Evolutionary conservation across 495 filamentous ascomycete species (phyloP).

Genomic region (Aspergillus indologenus): DNA sequence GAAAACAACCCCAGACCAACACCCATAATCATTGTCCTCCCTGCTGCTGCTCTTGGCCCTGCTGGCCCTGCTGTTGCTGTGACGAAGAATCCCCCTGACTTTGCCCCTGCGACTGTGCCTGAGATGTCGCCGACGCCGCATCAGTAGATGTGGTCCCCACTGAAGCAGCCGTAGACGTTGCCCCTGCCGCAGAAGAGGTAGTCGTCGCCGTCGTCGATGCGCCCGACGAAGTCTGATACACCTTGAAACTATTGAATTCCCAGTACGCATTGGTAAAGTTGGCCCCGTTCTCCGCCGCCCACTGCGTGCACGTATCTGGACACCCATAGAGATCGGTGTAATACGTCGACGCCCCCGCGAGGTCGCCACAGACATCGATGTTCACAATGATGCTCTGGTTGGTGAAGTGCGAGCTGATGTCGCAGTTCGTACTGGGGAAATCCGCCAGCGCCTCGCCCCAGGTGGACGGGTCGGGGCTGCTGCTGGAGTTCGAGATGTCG

Average conservation of each 20-base stretch:
- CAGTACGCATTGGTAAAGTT: slow-evolving; percentile 47
- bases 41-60: too few species aligned
- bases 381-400: slow-evolving; percentile 53
- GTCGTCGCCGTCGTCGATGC: neutral
- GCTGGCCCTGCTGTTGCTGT: too few species aligned
- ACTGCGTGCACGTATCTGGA: slow-evolving; percentile 41
- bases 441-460: slow-evolving; percentile 50
- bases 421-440: slow-evolving; percentile 50
- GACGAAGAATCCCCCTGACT: too few species aligned
- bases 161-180: too few species aligned
- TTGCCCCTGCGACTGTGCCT: too few species aligned
- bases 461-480: slow-evolving; percentile 41
- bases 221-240: slow-evolving; percentile 30
- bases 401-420: slow-evolving; percentile 45
- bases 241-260: slow-evolving; percentile 50
- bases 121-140: too few species aligned
- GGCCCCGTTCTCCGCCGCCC: slow-evolving; percentile 37
- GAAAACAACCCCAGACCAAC: too few species aligned
- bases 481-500: slow-evolving; percentile 29
- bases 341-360: slow-evolving; percentile 29
- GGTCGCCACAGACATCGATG: slow-evolving; percentile 49
- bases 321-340: slow-evolving; percentile 43
- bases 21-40: too few species aligned
- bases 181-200: neutral
- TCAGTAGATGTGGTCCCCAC: too few species aligned